A percentile compares a stretch with the other conserved stretches of the same genome.
These are phyloP conservation scores for Solanum chacoense DNA, from an alignment of 305 asterid genomes.

Conservation along the genomic window DNA sequence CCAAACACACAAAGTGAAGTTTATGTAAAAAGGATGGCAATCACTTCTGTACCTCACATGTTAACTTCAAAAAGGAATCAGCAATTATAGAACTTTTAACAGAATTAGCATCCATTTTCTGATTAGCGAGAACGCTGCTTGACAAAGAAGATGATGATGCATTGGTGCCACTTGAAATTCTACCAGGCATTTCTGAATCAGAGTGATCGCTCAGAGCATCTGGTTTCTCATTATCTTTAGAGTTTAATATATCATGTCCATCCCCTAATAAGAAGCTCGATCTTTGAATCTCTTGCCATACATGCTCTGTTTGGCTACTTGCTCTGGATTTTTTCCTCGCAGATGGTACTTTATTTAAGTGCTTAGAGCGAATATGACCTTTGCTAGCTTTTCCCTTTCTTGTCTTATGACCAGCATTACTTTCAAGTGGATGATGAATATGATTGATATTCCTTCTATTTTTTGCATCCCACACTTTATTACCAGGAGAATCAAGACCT, in stretches of 20 bases:
- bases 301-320: slow-evolving; percentile 41
- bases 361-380: slow-evolving; percentile 36
- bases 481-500: slow-evolving; percentile 86
- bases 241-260: slow-evolving; percentile 53
- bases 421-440: slow-evolving; percentile 94
- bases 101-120: slow-evolving; percentile 39
- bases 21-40: neutral
- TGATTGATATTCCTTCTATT: slow-evolving; percentile 60
- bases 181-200: slow-evolving; percentile 50
- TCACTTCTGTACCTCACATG: slow-evolving; percentile 69
- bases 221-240: slow-evolving; percentile 31
- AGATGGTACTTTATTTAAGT: slow-evolving; percentile 37
- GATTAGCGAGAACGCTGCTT: slow-evolving; percentile 54
- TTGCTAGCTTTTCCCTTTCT: slow-evolving; percentile 30
- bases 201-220: slow-evolving; percentile 75
- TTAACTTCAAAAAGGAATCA: slow-evolving; percentile 57
- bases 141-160: slow-evolving; percentile 67
- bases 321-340: slow-evolving; percentile 57
- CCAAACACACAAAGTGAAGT: neutral
- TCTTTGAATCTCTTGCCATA: slow-evolving; percentile 85
- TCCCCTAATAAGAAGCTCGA: slow-evolving; percentile 65
- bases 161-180: slow-evolving; percentile 54
- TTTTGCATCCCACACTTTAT: slow-evolving; percentile 89
- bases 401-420: slow-evolving; percentile 42
- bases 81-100: slow-evolving; percentile 57